phyloP scores from a whole-genome alignment of 768 basidiomycete genomes.

The Pulveroboletus sp. region DNA sequence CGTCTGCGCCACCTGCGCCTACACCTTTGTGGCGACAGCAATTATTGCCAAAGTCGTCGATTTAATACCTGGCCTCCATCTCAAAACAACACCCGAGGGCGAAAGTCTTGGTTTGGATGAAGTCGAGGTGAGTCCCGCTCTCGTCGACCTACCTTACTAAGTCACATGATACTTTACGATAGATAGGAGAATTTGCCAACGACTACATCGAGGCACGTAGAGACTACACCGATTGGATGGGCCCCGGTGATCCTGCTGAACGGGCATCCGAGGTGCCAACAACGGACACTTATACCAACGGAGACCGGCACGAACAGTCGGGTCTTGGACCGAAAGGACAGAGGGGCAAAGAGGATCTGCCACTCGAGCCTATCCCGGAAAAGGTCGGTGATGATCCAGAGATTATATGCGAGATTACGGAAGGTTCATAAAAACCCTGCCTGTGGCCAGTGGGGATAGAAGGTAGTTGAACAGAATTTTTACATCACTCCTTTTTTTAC shows the following conservation, averaged over 20 bases:
- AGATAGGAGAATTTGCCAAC: constrained; percentile 70
- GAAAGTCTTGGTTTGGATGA: constrained; percentile 70
- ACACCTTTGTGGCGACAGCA: constrained; percentile 62
- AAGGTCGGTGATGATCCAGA: constrained; percentile 10
- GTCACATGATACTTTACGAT: not conserved
- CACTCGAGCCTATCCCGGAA: constrained; percentile 15
- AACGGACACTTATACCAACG: constrained; percentile 21
- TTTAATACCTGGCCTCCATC: constrained; percentile 53
- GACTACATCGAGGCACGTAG: constrained; percentile 71
- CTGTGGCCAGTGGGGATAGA: not conserved
- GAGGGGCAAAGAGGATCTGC: constrained; percentile 11
- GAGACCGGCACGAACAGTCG: constrained; percentile 38
- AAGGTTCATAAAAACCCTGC: not conserved
- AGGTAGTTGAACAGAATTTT: not conserved
- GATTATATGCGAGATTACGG: not conserved
- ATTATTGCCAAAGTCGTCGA: constrained; percentile 57
- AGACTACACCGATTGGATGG: constrained; percentile 56
- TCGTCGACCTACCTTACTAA: not conserved
- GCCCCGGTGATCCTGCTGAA: constrained; percentile 19
- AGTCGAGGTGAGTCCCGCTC: constrained; percentile 50
- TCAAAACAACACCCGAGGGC: constrained; percentile 52
- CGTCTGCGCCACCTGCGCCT: constrained; percentile 53
- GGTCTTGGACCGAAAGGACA: constrained; percentile 21
- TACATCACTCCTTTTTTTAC: too few species aligned
- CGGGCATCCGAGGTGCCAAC: constrained; percentile 7